Percentiles rank a stretch among this genome's conserved stretches.
phyloP scores from a whole-genome alignment of 306 rosid species.

The Amphicarpaea edgeworthii region DNA sequence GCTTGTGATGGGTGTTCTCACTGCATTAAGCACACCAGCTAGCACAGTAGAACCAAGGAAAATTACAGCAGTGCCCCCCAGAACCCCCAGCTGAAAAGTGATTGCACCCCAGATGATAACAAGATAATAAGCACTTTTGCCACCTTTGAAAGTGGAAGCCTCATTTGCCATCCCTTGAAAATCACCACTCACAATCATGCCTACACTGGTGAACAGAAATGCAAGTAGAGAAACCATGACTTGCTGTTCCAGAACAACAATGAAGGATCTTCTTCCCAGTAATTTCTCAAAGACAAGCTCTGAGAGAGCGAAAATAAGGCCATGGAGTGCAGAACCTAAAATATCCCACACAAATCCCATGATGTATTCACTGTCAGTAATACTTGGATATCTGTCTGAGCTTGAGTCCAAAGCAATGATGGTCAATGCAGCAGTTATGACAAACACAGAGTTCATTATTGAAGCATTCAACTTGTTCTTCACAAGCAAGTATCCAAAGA shows the following conservation, averaged over 20 bases:
- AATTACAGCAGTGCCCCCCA: constrained; percentile 81
- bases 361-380: constrained; percentile 66
- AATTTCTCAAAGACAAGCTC: constrained; percentile 78
- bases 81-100: constrained; percentile 84
- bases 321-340: constrained; percentile 91
- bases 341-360: constrained; percentile 89
- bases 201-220: constrained; percentile 76
- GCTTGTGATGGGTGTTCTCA: constrained; percentile 86
- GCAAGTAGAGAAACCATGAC: constrained; percentile 82
- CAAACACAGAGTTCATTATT: constrained; percentile 66
- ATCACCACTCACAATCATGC: constrained; percentile 60
- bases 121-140: constrained; percentile 63
- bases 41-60: constrained; percentile 90
- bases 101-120: constrained; percentile 81
- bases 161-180: constrained; percentile 73
- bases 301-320: constrained; percentile 90
- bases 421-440: constrained; percentile 77
- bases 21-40: constrained; percentile 92
- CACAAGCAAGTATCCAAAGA: constrained; percentile 82
- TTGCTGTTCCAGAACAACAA: constrained; percentile 93
- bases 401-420: constrained; percentile 87
- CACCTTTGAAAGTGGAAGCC: constrained; percentile 72
- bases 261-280: constrained; percentile 74
- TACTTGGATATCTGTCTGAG: constrained; percentile 70
- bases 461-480: constrained; percentile 76